phyloP scores from a whole-genome alignment of 805 yeast species.

The Saturnispora quitensis region DNA sequence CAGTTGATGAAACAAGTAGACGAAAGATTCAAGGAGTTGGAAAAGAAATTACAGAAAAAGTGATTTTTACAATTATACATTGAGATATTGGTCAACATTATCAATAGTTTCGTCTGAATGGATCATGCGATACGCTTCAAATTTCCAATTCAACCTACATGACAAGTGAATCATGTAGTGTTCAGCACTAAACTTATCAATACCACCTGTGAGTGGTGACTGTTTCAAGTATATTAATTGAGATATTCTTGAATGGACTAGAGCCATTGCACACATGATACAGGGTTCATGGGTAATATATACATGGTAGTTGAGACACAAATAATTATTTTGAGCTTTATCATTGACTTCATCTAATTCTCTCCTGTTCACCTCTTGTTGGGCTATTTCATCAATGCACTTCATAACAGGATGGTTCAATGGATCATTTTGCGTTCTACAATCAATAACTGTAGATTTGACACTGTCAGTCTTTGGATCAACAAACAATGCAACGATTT shows the following conservation, averaged over 20 bases:
- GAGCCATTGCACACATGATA: conserved; percentile 93
- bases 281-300: conserved; percentile 95
- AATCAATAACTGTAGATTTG: conserved; percentile 33
- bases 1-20: conserved; percentile 1
- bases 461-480: conserved; percentile 40
- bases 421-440: conserved; percentile 37
- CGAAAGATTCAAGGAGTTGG: background rate
- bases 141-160: conserved; percentile 75
- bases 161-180: conserved; percentile 70
- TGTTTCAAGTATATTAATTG: conserved; percentile 53
- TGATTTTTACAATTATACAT: conserved; percentile 12
- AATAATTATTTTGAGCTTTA: conserved; percentile 33
- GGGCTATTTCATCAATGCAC: conserved; percentile 60
- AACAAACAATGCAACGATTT: conserved; percentile 56
- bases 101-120: conserved; percentile 8
- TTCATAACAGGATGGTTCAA: conserved; percentile 68
- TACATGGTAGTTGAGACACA: conserved; percentile 69
- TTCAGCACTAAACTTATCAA: conserved; percentile 48
- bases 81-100: conserved; percentile 19
- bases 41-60: background rate
- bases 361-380: conserved; percentile 37
- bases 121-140: conserved; percentile 34
- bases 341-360: conserved; percentile 7
- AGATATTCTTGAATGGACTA: conserved; percentile 79
- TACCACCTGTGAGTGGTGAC: conserved; percentile 43